Conservation (phyloP, 1,284 basidiomycete genomes). For the Ceratobasidium sp. region DNA sequence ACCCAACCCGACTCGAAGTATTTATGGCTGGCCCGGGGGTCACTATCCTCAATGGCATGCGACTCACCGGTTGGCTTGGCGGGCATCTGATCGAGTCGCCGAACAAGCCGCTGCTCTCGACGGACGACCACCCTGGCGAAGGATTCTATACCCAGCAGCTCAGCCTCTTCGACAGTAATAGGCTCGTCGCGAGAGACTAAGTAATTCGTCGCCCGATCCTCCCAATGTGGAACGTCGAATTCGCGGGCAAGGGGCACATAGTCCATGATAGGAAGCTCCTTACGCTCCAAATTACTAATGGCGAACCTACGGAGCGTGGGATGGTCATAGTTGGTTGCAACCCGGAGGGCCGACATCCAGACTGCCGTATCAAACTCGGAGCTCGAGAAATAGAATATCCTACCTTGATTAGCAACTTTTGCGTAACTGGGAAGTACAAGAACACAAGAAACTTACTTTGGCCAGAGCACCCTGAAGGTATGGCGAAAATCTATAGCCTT, state of each 20-base stretch:
- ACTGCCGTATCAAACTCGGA: slow-evolving; percentile 53
- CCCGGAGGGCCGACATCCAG: slow-evolving; percentile 35
- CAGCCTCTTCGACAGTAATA: slow-evolving; percentile 34
- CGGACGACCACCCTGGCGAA: slow-evolving; percentile 3
- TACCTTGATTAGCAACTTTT: no score
- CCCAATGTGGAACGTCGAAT: background rate
- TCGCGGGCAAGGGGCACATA: slow-evolving; percentile 21
- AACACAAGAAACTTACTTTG: no score
- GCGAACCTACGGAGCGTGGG: slow-evolving; percentile 62
- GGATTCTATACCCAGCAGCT: slow-evolving; percentile 12
- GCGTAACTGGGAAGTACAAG: no score
- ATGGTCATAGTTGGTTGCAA: slow-evolving; percentile 58
- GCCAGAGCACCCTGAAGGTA: background rate
- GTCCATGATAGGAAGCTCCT: background rate
- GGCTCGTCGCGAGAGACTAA: slow-evolving; percentile 19
- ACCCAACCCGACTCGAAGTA: no score
- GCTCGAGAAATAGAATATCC: background rate
- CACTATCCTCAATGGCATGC: no score
- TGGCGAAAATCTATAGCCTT: background rate
- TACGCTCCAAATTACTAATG: slow-evolving; percentile 59
- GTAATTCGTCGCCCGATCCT: slow-evolving; percentile 2
- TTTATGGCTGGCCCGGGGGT: no score
- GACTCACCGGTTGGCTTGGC: no score
- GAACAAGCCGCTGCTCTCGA: background rate
- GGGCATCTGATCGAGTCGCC: background rate